Base-by-base conservation (phyloP, 169 alveolate species). In the Blepharisma undulans region DNA sequence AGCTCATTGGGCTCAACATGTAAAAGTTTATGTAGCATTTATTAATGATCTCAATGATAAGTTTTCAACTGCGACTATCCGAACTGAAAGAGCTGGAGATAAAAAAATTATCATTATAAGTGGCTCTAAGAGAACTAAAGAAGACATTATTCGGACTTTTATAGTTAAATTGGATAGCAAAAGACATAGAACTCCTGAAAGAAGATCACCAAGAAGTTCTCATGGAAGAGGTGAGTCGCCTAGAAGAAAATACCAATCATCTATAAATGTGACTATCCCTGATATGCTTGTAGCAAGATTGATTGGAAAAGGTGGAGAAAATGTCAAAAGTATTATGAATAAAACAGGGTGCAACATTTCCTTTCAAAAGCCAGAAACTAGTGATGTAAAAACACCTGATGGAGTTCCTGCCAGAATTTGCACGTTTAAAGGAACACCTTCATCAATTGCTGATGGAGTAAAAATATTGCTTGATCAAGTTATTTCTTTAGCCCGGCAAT, bases 281-380 rank as follows among this genome's bases (percentile, higher is more conserved):
- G 93, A 91, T 18, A 89, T 82, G 79, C 87, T 93, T 79, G 96
- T 93, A n/a, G 89, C 94, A 77, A 88, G 92, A 71, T 88, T 93
- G 59, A 93, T 93, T 29, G 96, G 96, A 34, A 91, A 88, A 84
- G 92, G 90, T 30, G 96, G 96, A n/a, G 94, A 93, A 86, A 93
- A 91, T 85, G 93, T 93, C n/a, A 89, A 89, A 77, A 87, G 88
- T 25, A 93, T 93, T 18, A 93, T 93, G 96, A 87, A 92, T 60
- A 89, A 87, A 66, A 87, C 94, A n/a, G 94, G 93, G 7, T 87
- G 94, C 12, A 76, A 60, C 10, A 93, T 93, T 29, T 90, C 93
- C 72, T 93, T 93, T 79, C 72, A 89, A 82, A 91, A 60, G 36
- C 78, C 27, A 22, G 89, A 82, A 34, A 91, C 88, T 86, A 92